Percentiles rank a stretch among this genome's conserved stretches.
These are phyloP conservation scores for Apiospora arundinis DNA, from an alignment of 2,329 filamentous ascomycete genomes.

Conservation along the genomic window DNA sequence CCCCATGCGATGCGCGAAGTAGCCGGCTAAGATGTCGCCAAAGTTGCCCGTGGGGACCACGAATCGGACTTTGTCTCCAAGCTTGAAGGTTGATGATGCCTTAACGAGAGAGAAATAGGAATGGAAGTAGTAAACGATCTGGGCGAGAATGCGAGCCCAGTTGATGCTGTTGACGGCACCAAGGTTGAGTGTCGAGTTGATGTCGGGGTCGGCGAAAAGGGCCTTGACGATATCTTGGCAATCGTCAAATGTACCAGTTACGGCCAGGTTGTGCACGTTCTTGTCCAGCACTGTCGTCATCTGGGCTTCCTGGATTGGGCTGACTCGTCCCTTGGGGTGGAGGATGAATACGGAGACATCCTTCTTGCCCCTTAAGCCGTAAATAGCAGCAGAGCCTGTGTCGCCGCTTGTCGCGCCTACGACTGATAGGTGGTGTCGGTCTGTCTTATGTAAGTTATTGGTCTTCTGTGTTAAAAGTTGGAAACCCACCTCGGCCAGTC, in stretches of 20 bases:
- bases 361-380: conserved; percentile 92
- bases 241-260: conserved; percentile 93
- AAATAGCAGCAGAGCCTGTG: conserved; percentile 94
- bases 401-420: conserved; percentile 87
- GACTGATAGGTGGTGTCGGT: conserved; percentile 82
- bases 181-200: conserved; percentile 82
- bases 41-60: conserved; percentile 97
- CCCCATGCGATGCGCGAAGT: conserved; percentile 91
- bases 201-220: conserved; percentile 83
- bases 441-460: conserved; percentile 41
- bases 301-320: conserved; percentile 91
- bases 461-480: conserved; percentile 37
- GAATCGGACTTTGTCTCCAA: conserved; percentile 77
- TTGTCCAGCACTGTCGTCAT: conserved; percentile 93
- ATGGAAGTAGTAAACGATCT: conserved; percentile 97
- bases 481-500: conserved; percentile 56
- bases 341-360: conserved; percentile 97
- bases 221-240: conserved; percentile 98
- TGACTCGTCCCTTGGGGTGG: conserved; percentile 88
- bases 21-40: conserved; percentile 87
- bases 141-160: conserved; percentile 91
- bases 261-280: conserved; percentile 91
- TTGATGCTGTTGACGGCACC: conserved; percentile 98
- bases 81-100: conserved; percentile 63
- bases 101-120: conserved; percentile 84